Conservation (phyloP, 257 asterid species). For the Echium plantagineum region DNA sequence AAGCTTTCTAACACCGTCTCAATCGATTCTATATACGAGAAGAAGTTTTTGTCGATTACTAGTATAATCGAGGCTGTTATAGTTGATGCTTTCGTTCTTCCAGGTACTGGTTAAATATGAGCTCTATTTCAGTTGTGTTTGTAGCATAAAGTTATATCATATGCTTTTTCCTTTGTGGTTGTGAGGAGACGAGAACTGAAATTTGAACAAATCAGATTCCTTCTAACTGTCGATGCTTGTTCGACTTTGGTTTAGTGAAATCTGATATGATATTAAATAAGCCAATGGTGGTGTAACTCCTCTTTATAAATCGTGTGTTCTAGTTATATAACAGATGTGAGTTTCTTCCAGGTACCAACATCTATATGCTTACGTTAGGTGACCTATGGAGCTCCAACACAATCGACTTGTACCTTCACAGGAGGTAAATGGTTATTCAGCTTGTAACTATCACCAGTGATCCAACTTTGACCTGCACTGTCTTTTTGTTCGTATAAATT, state of each 20-base stretch:
- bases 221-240: no score
- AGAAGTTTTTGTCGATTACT: constrained; percentile 57
- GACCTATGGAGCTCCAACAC: constrained; percentile 91
- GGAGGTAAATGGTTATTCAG: constrained; percentile 35
- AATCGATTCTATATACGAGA: constrained; percentile 79
- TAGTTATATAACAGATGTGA: neutral
- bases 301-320: neutral
- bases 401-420: constrained; percentile 84
- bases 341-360: constrained; percentile 55
- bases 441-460: no score
- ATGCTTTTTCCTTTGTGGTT: no score
- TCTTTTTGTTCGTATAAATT: no score
- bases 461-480: no score
- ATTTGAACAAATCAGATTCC: no score
- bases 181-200: no score
- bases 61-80: constrained; percentile 89
- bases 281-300: no score
- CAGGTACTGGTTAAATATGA: constrained; percentile 40
- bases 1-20: constrained; percentile 60
- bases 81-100: constrained; percentile 58
- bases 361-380: constrained; percentile 75
- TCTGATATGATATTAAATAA: no score
- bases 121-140: neutral
- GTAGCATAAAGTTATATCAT: no score
- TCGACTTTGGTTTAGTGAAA: no score